A percentile compares a stretch with the other conserved stretches of the same genome.
Evolutionary conservation across 2,329 filamentous ascomycete species (phyloP).

Genomic region (Davidsoniella australis): DNA sequence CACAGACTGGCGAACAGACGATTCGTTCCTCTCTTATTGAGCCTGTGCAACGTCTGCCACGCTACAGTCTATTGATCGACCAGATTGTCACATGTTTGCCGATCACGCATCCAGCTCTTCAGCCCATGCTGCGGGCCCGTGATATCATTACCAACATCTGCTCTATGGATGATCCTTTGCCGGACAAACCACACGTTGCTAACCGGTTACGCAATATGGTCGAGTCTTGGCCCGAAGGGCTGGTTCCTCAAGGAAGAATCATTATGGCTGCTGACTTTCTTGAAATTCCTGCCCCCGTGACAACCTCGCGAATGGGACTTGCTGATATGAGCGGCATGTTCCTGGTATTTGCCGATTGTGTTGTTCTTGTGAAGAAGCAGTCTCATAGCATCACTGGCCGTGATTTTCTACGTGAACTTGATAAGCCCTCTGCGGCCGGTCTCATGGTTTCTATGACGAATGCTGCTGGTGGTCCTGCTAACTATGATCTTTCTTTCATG

Average conservation of each 20-base stretch:
- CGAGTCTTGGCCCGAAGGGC: constrained; percentile 55
- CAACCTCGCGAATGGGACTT: constrained; percentile 2
- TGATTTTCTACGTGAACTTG: constrained; percentile 67
- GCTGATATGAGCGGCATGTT: constrained; percentile 43
- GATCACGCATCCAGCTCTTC: constrained; percentile 68
- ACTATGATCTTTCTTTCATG: constrained; percentile 57
- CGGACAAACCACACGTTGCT: constrained; percentile 55
- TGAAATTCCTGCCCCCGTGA: constrained; percentile 59
- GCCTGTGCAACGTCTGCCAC: constrained; percentile 81
- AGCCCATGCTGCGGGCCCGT: constrained; percentile 67
- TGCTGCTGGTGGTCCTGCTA: constrained; percentile 39
- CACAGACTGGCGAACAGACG: constrained; percentile 74
- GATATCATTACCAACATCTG: constrained; percentile 95
- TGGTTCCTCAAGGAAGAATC: constrained; percentile 60
- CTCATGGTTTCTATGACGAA: constrained; percentile 48
- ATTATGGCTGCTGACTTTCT: constrained; percentile 67
- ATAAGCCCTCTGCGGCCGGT: constrained; percentile 54
- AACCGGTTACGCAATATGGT: constrained; percentile 61
- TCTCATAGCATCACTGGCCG: constrained; percentile 49
- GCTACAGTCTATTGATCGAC: constrained; percentile 92
- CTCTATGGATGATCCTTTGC: constrained; percentile 60
- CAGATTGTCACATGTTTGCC: constrained; percentile 80
- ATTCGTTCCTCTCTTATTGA: constrained; percentile 88
- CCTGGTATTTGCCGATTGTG: constrained; percentile 66
- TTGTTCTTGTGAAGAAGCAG: constrained; percentile 61